Base-by-base conservation (phyloP, 148 eudicot species). In the Simmondsia chinensis region DNA sequence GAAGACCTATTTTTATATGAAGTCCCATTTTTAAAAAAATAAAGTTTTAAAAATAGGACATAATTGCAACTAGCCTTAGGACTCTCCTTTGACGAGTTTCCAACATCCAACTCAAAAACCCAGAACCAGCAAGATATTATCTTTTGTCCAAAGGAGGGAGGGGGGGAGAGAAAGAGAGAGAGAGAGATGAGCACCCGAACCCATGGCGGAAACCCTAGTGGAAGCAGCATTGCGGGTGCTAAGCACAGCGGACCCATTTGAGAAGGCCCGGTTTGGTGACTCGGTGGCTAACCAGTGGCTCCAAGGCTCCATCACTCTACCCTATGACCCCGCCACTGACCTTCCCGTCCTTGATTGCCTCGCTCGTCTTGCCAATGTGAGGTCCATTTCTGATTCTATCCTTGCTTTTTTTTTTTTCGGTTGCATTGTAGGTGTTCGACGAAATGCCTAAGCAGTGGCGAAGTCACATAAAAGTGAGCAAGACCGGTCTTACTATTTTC, bases 221-320 rank as follows among this genome's bases (percentile, higher is more conserved):
- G 83, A 63, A 66, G 86, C 73, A 20, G 96, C 96, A 11, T 36
- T 88, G 14, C 64, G 69, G 19, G 77, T 88, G 1, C 61, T 83
- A 5, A 77, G 66, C 66, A 80, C 96, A 5, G 56, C 79, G 1
- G 83, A 88, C 62, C 89, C 86, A 2, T 72, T 75, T 42, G 78
- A 83, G 46, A 88, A 88, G 52, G 89, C 89, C 7, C 69, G 61
- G 20, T 57, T 88, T 7, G 96, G 96, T 4, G 89, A 88, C 38
- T 43, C 43, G 56, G 60, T 77, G 4, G 89, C 96, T 1, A 50
- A 40, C 33, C 65, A 72, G 51, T 87, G 96, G 96, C 76, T 76
- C 2, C 58, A 79, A 42, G 88, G 80, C n/a, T 20, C 45, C 62
- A 71, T 87, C 42, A 18, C 65, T 33, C 53, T 6, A 15, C 68